Evolutionary conservation across 441 rosid species (phyloP).

Genomic region (Corymbia citriodora): DNA sequence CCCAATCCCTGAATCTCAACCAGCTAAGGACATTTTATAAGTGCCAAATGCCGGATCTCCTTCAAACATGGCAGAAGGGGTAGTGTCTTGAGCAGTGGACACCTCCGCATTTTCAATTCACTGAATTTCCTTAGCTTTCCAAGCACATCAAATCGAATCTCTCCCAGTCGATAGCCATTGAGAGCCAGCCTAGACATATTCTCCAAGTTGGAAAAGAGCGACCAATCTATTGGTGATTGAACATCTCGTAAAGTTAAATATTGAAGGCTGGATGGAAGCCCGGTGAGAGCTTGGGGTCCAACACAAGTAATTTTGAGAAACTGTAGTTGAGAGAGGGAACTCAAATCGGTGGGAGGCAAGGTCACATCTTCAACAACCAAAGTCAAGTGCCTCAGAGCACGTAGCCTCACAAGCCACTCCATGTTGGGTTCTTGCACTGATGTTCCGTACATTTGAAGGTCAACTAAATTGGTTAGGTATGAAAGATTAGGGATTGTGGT

Average conservation of each 20-base stretch:
- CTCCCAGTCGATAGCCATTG: fast-evolving
- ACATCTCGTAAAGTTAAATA: fast-evolving
- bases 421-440: background rate
- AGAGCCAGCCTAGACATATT: background rate
- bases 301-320: fast-evolving
- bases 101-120: fast-evolving
- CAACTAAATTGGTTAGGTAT: background rate
- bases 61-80: fast-evolving
- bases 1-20: background rate
- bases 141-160: background rate
- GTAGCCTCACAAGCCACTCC: no score
- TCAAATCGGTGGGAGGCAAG: no score
- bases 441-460: fast-evolving
- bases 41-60: fast-evolving
- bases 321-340: no score
- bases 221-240: background rate
- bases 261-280: background rate
- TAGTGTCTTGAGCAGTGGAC: background rate
- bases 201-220: background rate
- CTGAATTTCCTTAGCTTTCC: background rate
- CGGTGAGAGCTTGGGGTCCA: background rate
- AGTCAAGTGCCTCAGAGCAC: fast-evolving
- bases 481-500: background rate
- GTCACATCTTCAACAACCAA: fast-evolving
- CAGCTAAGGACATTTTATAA: background rate